Conservation (phyloP, 202 grass and related monocot species). For the Schoenoplectus tabernaemontani region DNA sequence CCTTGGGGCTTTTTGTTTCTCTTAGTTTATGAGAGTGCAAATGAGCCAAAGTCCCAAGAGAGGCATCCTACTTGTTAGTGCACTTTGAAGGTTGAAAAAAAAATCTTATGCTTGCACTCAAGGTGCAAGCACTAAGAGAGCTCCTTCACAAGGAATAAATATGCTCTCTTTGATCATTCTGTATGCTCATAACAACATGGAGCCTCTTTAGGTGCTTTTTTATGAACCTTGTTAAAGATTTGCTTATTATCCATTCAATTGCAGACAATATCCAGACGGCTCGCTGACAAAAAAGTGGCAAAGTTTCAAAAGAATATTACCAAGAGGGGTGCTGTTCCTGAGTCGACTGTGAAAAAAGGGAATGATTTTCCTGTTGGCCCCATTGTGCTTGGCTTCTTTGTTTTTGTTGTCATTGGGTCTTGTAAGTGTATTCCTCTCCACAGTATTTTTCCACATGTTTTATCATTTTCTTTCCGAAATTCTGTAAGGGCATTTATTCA, state of each 20-base stretch:
- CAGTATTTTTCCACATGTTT: not conserved
- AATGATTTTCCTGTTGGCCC: slow-evolving; percentile 86
- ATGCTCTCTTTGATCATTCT: not conserved
- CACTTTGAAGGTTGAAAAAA: not conserved
- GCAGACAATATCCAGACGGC: slow-evolving; percentile 80
- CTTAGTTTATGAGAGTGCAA: not conserved
- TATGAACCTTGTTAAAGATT: not conserved
- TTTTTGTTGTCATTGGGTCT: slow-evolving; percentile 94
- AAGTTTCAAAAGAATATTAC: slow-evolving; percentile 95
- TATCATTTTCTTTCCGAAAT: not conserved
- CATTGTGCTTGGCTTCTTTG: slow-evolving; percentile 74
- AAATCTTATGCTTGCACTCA: not conserved
- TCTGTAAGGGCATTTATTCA: not conserved
- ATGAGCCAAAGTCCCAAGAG: not conserved
- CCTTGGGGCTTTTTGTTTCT: not conserved
- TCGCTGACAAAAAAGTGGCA: slow-evolving; percentile 68
- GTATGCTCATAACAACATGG: not conserved
- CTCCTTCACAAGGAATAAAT: not conserved
- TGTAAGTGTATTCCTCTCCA: slow-evolving; percentile 35
- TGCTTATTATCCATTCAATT: slow-evolving; percentile 1
- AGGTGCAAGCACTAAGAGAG: not conserved
- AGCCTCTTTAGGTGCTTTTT: not conserved
- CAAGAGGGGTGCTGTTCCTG: slow-evolving; percentile 81
- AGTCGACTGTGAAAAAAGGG: slow-evolving; percentile 72
- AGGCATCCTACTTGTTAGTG: not conserved